These are phyloP conservation scores for Favolaschia claudopus DNA, from an alignment of 768 basidiomycete genomes.

Conservation along the genomic window DNA sequence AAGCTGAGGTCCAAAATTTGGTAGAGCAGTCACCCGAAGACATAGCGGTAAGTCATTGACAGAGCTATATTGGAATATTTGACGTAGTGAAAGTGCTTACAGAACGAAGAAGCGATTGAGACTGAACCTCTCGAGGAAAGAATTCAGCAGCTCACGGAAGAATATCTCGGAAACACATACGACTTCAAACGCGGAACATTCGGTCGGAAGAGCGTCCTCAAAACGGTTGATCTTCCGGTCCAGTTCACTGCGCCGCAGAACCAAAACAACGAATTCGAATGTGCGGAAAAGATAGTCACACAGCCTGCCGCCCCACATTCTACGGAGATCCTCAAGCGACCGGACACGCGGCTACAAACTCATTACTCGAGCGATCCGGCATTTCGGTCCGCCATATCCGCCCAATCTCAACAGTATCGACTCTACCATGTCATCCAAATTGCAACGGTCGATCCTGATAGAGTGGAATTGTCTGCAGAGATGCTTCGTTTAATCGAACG, in stretches of 20 bases:
- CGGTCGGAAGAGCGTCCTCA: constrained; percentile 10
- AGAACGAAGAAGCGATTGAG: background rate
- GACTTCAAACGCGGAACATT: constrained; percentile 1
- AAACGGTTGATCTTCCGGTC: background rate
- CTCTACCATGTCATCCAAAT: background rate
- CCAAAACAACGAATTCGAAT: constrained; percentile 1
- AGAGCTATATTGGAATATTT: no score
- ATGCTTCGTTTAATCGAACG: background rate
- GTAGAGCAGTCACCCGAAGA: background rate
- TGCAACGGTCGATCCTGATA: background rate
- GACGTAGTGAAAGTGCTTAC: no score
- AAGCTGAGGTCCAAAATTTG: background rate
- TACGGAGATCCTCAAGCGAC: background rate
- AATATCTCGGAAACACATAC: constrained; percentile 1
- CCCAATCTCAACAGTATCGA: background rate
- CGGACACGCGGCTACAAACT: background rate
- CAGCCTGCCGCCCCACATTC: background rate
- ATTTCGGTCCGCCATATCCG: constrained; percentile 1
- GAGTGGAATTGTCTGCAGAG: background rate
- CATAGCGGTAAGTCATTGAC: background rate
- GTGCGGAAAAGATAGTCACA: background rate
- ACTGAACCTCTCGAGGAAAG: background rate
- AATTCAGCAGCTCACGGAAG: background rate
- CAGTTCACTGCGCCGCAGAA: background rate
- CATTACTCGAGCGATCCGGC: constrained; percentile 6